Conservation (phyloP, 345 rosid species). For the Ailanthus altissimus region DNA sequence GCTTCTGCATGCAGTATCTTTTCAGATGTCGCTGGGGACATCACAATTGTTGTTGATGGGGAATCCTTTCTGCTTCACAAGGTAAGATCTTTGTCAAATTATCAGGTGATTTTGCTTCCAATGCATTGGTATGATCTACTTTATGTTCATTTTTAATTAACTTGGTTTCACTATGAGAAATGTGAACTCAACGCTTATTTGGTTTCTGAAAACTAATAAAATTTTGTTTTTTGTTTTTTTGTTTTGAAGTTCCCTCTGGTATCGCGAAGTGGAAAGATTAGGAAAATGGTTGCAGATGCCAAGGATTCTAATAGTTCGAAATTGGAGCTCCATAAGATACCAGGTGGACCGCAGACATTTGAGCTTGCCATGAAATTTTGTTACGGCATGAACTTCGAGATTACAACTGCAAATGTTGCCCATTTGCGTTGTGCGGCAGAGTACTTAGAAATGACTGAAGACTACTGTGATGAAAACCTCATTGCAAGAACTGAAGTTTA, state of each 20-base stretch:
- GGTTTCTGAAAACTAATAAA: neutral
- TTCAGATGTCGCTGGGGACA: constrained; percentile 88
- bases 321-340: constrained; percentile 61
- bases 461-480: constrained; percentile 68
- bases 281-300: constrained; percentile 61
- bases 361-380: constrained; percentile 92
- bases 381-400: constrained; percentile 88
- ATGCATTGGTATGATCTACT: neutral
- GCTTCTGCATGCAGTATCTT: constrained; percentile 56
- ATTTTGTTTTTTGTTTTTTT: constrained; percentile 10
- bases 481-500: constrained; percentile 59
- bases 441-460: constrained; percentile 87
- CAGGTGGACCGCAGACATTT: constrained; percentile 72
- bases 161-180: neutral
- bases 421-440: constrained; percentile 69
- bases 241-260: constrained; percentile 78
- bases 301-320: constrained; percentile 51
- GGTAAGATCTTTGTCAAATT: constrained; percentile 38
- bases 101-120: neutral
- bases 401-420: constrained; percentile 64
- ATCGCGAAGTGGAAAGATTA: constrained; percentile 75
- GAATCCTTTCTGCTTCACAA: constrained; percentile 88
- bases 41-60: constrained; percentile 69
- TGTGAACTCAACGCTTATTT: too few relatives aligned
- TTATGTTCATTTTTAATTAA: neutral